Base-by-base conservation (phyloP, 116 monocot species). In the Cymodocea nodosa region DNA sequence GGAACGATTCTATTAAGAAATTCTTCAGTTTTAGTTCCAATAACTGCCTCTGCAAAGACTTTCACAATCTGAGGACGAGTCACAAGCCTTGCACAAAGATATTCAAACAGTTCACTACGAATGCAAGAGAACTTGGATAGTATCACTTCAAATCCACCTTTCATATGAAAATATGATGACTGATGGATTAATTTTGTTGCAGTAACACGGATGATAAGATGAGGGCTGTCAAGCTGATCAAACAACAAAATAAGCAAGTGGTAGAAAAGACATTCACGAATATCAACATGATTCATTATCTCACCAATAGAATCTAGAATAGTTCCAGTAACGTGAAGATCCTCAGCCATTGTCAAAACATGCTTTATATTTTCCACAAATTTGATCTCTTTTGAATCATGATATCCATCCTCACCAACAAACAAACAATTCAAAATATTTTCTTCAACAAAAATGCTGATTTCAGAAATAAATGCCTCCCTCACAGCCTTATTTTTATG, bases 1-100 rank as follows among this genome's bases (percentile, higher is more conserved):
- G 87, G 91, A 70, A 82, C 81, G 83, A 97, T 90, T 76, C 67
- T 83, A 63, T 64, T 69, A n/a, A 87, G 70, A 53, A 97, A 77
- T 35, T 90, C 95, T 25, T 82, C 82, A 37, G 56, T 73, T 70
- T 77, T 88, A 35, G 82, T 77, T 18, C 87, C 85, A 69, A 90
- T 35, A 73, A 95, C 77, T 69, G 72, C 59, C 63, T 90, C 85
- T 57, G 95, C 77, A 80, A 97, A 97, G 69, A 76, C 81, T 74
- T 63, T 87, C 18, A 87, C 66, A 62, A 97, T 68, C 16, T 73
- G 62, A 55, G 87, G 91, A 36, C 76, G 83, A 72, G 62, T 74
- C 3, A 83, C 68, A 71, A 97, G 81, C 63, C 72, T 77, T 52
- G 52, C 56, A 71, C 78, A 82, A 48, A 97, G 83, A 80, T 87